A percentile compares a stretch with the other conserved stretches of the same genome.
Evolutionary conservation across 2,329 filamentous ascomycete genomes (phyloP).

Genomic region (Pseudogymnoascus sp.): DNA sequence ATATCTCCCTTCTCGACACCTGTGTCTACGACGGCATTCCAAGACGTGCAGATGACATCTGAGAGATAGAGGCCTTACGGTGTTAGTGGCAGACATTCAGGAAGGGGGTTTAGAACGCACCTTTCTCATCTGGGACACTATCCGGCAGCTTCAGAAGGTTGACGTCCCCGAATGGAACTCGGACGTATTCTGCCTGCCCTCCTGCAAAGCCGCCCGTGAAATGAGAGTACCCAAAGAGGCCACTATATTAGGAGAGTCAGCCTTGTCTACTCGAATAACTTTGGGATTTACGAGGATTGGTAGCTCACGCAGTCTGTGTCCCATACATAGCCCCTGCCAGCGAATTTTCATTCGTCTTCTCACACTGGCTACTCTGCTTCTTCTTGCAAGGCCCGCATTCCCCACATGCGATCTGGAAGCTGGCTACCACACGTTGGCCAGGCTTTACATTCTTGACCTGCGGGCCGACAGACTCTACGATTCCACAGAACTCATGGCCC

Average conservation of each 20-base stretch:
- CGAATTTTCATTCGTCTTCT: constrained; percentile 49
- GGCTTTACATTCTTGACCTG: constrained; percentile 38
- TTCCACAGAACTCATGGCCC: constrained; percentile 56
- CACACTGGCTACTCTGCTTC: constrained; percentile 48
- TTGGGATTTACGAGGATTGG: constrained; percentile 35
- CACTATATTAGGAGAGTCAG: constrained; percentile 21
- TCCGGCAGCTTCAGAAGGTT: constrained; percentile 58
- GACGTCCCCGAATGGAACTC: constrained; percentile 56
- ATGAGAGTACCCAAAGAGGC: constrained; percentile 48
- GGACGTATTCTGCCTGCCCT: constrained; percentile 57
- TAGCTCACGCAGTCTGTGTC: constrained; percentile 27
- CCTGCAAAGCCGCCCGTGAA: constrained; percentile 61
- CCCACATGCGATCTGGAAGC: constrained; percentile 56
- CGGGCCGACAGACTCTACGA: constrained; percentile 48
- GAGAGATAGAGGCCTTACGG: constrained; percentile 47
- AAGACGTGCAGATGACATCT: constrained; percentile 54
- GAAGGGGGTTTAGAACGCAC: background rate
- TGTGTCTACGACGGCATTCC: constrained; percentile 57
- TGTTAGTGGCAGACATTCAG: background rate
- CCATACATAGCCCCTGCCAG: constrained; percentile 52
- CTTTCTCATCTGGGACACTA: constrained; percentile 56
- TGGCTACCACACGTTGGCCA: constrained; percentile 52
- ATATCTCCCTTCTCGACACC: constrained; percentile 53
- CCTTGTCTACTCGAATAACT: background rate
- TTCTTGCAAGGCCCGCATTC: constrained; percentile 45